phyloP scores from a whole-genome alignment of 768 basidiomycete genomes.

The Pisolithus albus region DNA sequence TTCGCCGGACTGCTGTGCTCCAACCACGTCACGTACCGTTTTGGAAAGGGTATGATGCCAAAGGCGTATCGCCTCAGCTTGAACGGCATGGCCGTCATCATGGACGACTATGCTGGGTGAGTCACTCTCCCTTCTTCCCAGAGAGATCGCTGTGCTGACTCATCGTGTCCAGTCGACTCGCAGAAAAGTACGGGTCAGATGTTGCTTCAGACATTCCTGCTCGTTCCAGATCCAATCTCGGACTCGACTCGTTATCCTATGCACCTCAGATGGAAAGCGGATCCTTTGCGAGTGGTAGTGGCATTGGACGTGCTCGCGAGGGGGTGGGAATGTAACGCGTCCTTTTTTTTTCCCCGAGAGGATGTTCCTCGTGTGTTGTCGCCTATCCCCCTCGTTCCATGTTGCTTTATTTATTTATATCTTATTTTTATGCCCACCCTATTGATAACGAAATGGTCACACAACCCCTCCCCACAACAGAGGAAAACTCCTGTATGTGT shows the following conservation, averaged over 20 bases:
- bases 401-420: too few species aligned
- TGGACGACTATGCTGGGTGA: constrained; percentile 81
- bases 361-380: too few species aligned
- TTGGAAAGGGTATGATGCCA: constrained; percentile 85
- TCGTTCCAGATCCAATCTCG: constrained; percentile 50
- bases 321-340: too few species aligned
- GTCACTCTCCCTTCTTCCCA: constrained; percentile 12
- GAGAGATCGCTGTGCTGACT: too few species aligned
- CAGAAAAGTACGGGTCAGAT: constrained; percentile 63
- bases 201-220: constrained; percentile 54
- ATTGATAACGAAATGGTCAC: too few species aligned
- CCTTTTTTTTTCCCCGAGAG: too few species aligned
- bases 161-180: constrained; percentile 47
- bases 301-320: too few species aligned
- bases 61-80: constrained; percentile 72
- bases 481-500: not conserved
- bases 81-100: constrained; percentile 72
- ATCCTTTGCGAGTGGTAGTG: not conserved
- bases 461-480: not conserved
- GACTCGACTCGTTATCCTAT: constrained; percentile 28
- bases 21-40: constrained; percentile 81
- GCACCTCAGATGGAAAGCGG: not conserved
- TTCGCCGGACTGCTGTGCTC: constrained; percentile 61
- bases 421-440: too few species aligned
- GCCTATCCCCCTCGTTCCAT: too few species aligned